Conservation (phyloP, 305 asterid species). For the Nicotiana rustica region DNA sequence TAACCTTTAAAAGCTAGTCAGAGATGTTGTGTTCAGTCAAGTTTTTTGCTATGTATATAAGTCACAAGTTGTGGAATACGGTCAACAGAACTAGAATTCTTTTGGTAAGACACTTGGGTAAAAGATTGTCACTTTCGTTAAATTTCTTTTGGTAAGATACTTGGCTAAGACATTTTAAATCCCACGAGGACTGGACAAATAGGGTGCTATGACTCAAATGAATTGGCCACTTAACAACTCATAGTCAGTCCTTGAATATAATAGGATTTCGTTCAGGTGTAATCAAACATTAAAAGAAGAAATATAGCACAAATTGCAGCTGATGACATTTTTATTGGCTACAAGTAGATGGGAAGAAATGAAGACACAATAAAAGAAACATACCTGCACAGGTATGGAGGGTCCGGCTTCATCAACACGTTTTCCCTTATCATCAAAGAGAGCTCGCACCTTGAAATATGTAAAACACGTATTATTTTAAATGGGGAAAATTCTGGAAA, state of each 20-base stretch:
- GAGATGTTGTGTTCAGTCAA: constrained; percentile 28
- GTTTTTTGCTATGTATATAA: background rate
- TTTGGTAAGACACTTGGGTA: constrained; percentile 14
- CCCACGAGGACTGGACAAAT: no score
- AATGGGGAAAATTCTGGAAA: constrained; percentile 37
- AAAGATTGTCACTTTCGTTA: background rate
- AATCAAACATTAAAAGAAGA: background rate
- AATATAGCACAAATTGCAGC: constrained; percentile 21
- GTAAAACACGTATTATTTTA: constrained; percentile 39
- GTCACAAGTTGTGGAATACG: background rate
- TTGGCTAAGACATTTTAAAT: no score
- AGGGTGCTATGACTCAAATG: background rate
- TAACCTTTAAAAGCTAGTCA: constrained; percentile 4
- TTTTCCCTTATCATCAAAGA: constrained; percentile 89
- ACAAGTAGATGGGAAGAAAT: constrained; percentile 26
- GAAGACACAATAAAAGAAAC: constrained; percentile 20
- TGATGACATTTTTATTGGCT: background rate
- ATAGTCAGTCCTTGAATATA: constrained; percentile 27
- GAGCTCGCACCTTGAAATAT: constrained; percentile 80
- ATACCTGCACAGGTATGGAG: constrained; percentile 95
- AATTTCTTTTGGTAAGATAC: background rate
- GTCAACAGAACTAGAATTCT: constrained; percentile 14
- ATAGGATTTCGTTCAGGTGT: constrained; percentile 18
- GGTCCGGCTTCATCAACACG: constrained; percentile 91
- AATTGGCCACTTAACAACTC: background rate